phyloP scores from a whole-genome alignment of 225 moss, liverwort and hornwort genomes.

The Pseudoscleropodium purum region DNA sequence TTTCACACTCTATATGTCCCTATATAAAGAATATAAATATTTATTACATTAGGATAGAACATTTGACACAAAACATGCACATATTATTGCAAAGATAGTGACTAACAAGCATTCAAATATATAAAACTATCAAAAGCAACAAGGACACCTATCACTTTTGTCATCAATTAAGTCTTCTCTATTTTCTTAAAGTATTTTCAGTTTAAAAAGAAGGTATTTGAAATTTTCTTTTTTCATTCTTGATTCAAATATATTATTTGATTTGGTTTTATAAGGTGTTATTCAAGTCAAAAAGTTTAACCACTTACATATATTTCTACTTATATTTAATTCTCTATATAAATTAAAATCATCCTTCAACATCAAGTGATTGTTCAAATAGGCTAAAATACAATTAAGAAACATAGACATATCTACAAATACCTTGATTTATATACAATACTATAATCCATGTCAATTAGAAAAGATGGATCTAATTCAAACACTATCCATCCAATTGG shows the following conservation, averaged over 20 bases:
- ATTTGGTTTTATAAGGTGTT: background rate
- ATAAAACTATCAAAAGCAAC: background rate
- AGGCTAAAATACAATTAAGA: background rate
- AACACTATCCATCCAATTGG: fast-evolving
- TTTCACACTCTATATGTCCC: background rate
- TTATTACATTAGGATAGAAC: background rate
- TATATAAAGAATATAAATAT: background rate
- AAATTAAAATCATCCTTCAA: background rate
- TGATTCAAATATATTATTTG: background rate
- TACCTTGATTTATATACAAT: background rate
- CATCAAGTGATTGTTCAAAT: background rate
- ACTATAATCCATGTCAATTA: background rate
- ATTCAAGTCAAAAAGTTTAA: background rate
- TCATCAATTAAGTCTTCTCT: background rate
- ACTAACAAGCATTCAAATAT: background rate
- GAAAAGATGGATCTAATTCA: background rate
- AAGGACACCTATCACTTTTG: background rate
- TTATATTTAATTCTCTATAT: too few relatives aligned
- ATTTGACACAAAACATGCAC: background rate
- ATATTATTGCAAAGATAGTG: background rate
- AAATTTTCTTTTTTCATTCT: background rate
- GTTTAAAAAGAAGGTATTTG: background rate
- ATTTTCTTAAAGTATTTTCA: background rate
- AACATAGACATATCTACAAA: background rate
- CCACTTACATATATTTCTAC: too few relatives aligned